Evolutionary conservation across 495 filamentous ascomycete species (phyloP), one percentile per base, ranked within the genome.

Genomic region (Oleoguttula mirabilis): DNA sequence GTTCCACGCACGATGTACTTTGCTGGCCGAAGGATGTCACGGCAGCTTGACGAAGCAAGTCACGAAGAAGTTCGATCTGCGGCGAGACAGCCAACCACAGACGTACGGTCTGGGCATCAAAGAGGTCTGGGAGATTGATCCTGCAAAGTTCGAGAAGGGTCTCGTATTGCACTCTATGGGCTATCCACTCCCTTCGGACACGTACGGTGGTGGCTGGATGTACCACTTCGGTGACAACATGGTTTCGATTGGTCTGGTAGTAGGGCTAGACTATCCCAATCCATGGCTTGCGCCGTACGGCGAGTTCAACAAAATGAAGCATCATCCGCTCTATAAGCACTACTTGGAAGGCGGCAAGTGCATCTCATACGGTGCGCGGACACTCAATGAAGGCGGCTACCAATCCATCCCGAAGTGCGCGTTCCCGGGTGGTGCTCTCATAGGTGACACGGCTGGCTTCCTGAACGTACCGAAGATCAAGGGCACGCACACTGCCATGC

Each of bases 181-280:
- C 11, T 96, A 93, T 56, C 90, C 90, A 11, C 62, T 99, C 21
- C 79, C 88, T 6, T 69, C 63, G 54, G 80, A 94, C 59, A 94
- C 87, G 3, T 99, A 99, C 49, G 90, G 90, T 50, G 90, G 90
- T 51, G 85, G 82, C 28, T 99, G 82, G 82, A 85, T 99, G 78
- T 99, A 99, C 55, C 90, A 99, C 61, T 98, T 96, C 57, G 90
- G 87, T 16, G 88, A 96, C 50, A 96, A 96, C 61, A 76, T 95
- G 52, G 90, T 96, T 51, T 88, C 82, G 54, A 72, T 99, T 32
- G 90, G 90, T 10, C 71, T 95, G 23, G 90, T 99, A 14, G 84
- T 93, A 21, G 90, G 88, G 20, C 71, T 99, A 22, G 90, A 99
- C 64, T 99, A 96, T 56, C 72, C 81, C 21, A 99, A 99, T 61